Evolutionary conservation across 2,329 filamentous ascomycete species (phyloP).

Genomic region (Aspergillus fijiensis): DNA sequence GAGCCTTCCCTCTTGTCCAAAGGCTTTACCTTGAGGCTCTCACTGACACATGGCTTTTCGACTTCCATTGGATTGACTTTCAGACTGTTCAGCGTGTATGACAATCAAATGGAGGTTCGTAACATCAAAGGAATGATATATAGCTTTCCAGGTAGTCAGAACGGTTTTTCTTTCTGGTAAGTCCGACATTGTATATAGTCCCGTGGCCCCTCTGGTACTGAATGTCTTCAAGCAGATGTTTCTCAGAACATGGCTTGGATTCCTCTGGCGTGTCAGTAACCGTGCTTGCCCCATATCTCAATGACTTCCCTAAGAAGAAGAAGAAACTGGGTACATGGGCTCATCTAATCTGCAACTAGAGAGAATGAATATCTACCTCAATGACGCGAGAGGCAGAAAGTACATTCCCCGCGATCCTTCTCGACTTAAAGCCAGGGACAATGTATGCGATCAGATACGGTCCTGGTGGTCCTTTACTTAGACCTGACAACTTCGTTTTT

Average conservation of each 20-base stretch:
- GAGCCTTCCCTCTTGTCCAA: background rate
- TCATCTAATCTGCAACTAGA: slow-evolving; percentile 98
- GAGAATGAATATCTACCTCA: slow-evolving; percentile 99
- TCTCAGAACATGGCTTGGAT: too few relatives aligned
- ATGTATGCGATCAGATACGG: slow-evolving; percentile 99
- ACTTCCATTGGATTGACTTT: slow-evolving; percentile 69
- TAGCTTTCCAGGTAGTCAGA: slow-evolving; percentile 87
- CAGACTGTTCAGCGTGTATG: slow-evolving; percentile 94
- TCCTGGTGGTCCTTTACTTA: slow-evolving; percentile 98
- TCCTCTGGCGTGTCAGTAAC: slow-evolving; percentile 82
- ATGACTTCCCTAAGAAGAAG: slow-evolving; percentile 21
- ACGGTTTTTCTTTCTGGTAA: slow-evolving; percentile 99
- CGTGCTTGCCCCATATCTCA: slow-evolving; percentile 3
- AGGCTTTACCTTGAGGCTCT: background rate
- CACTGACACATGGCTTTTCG: background rate
- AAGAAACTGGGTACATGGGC: slow-evolving; percentile 76
- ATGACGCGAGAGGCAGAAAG: slow-evolving; percentile 94
- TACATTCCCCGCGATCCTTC: slow-evolving; percentile 98
- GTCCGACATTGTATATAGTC: slow-evolving; percentile 32
- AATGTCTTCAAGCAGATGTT: slow-evolving; percentile 53
- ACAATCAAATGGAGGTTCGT: slow-evolving; percentile 22
- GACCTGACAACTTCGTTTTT: slow-evolving; percentile 99
- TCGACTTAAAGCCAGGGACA: slow-evolving; percentile 98
- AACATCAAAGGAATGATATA: background rate
- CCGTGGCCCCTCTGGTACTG: too few relatives aligned